Conservation (phyloP, 2,329 filamentous ascomycete genomes). For the Colletotrichum kahawae region DNA sequence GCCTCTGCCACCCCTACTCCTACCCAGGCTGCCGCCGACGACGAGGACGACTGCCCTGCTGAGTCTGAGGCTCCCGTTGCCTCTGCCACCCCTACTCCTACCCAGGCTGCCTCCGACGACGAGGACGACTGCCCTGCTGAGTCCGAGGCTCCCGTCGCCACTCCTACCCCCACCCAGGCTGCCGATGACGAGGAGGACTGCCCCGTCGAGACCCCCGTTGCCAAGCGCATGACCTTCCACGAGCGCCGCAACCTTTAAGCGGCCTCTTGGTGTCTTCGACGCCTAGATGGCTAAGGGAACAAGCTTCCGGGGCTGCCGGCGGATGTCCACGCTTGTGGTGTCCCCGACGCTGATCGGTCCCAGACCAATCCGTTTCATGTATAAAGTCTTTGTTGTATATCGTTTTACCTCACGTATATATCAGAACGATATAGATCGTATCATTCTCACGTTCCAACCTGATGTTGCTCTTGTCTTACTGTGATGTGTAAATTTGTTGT, state of each 20-base stretch:
- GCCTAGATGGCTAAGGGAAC: background rate
- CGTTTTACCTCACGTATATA: conserved; percentile 17
- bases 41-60: conserved; percentile 13
- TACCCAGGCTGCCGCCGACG: background rate
- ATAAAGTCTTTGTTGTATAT: conserved; percentile 17
- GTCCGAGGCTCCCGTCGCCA: background rate
- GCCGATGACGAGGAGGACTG: conserved; percentile 16
- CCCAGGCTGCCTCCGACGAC: background rate
- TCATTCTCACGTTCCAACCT: background rate
- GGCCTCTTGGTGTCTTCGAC: background rate
- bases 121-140: conserved; percentile 20
- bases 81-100: background rate
- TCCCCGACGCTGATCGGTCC: background rate
- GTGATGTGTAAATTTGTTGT: background rate
- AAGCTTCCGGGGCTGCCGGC: background rate
- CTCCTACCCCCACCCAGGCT: background rate
- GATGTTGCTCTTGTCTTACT: too few species aligned
- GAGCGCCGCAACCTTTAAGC: conserved; percentile 17
- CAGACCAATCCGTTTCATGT: conserved; percentile 13
- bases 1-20: background rate
- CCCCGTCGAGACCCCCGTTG: conserved; percentile 13
- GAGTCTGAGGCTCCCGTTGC: conserved; percentile 1
- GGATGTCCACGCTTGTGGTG: conserved; percentile 1
- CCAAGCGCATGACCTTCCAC: conserved; percentile 21
- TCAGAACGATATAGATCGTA: conserved; percentile 11